phyloP scores from a whole-genome alignment of 768 basidiomycete species.

The Kwoniella mangroviensis region DNA sequence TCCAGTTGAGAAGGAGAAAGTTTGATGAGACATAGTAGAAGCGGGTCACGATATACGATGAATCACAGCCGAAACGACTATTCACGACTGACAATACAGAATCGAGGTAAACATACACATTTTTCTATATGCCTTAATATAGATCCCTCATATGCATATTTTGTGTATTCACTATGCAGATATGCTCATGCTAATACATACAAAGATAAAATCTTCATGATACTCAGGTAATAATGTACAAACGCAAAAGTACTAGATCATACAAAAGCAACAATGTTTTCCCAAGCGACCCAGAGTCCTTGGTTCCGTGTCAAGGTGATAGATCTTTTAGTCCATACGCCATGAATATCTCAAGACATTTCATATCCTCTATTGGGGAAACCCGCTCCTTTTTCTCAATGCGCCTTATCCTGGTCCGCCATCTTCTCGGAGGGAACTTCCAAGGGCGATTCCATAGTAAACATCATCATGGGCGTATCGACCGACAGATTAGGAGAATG shows the following conservation, averaged over 20 bases:
- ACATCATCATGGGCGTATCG: conserved; percentile 22
- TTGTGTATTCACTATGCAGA: not conserved
- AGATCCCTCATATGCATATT: not conserved
- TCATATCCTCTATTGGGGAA: not conserved
- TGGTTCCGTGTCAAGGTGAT: not conserved
- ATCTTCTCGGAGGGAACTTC: not conserved
- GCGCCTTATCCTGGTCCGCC: not conserved
- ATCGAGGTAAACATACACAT: not conserved
- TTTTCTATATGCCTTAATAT: not conserved
- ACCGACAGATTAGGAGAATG: not conserved
- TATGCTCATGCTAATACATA: not conserved
- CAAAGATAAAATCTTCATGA: not conserved
- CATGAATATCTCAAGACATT: not conserved
- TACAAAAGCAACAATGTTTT: not conserved
- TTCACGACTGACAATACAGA: not conserved
- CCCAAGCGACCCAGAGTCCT: not conserved
- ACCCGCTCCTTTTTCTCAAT: not conserved
- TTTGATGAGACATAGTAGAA: not conserved
- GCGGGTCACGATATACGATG: no score
- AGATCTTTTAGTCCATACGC: not conserved
- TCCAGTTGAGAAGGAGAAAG: not conserved
- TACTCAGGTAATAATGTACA: not conserved
- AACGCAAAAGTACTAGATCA: not conserved
- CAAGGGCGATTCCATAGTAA: conserved; percentile 20
- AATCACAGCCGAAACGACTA: not conserved